Percentiles rank a stretch among this genome's conserved stretches.
Conservation (phyloP, 441 rosid species). For the Eutrema salsugineum region DNA sequence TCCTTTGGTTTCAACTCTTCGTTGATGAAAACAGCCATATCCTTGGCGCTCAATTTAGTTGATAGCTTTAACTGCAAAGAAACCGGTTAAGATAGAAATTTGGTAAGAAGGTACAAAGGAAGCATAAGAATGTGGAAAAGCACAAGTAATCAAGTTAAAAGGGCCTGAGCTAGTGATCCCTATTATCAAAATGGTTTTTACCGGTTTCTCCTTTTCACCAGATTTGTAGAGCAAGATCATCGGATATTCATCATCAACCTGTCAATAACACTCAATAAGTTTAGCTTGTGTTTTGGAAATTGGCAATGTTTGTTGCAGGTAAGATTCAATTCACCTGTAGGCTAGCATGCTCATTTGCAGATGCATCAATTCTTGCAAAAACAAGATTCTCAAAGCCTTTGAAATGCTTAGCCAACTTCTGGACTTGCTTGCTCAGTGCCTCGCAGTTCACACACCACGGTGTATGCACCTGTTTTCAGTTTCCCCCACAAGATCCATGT, state of each 20-base stretch:
- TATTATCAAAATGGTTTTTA: constrained; percentile 25
- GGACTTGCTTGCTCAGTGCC: constrained; percentile 60
- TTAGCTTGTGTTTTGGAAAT: not conserved
- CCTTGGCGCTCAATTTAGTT: constrained; percentile 52
- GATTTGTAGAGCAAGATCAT: constrained; percentile 61
- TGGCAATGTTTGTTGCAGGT: not conserved
- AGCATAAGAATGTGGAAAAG: not conserved
- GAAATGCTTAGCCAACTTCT: constrained; percentile 87
- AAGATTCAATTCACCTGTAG: constrained; percentile 43
- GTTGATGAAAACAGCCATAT: constrained; percentile 52
- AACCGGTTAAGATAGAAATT: not conserved
- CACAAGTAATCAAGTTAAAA: not conserved
- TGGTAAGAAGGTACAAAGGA: not conserved
- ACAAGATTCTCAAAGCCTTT: constrained; percentile 55
- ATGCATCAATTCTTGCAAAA: constrained; percentile 78
- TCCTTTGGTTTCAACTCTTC: constrained; percentile 46
- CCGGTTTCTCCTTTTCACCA: constrained; percentile 65
- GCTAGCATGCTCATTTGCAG: constrained; percentile 76
- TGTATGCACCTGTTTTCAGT: constrained; percentile 49
- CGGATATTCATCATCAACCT: constrained; percentile 63
- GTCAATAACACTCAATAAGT: constrained; percentile 2
- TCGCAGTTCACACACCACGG: constrained; percentile 82
- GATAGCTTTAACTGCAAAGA: constrained; percentile 54
- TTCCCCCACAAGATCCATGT: not conserved
- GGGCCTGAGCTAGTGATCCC: not conserved